These are phyloP conservation scores for Angophora floribunda DNA, from an alignment of 345 rosid species.

Conservation along the genomic window DNA sequence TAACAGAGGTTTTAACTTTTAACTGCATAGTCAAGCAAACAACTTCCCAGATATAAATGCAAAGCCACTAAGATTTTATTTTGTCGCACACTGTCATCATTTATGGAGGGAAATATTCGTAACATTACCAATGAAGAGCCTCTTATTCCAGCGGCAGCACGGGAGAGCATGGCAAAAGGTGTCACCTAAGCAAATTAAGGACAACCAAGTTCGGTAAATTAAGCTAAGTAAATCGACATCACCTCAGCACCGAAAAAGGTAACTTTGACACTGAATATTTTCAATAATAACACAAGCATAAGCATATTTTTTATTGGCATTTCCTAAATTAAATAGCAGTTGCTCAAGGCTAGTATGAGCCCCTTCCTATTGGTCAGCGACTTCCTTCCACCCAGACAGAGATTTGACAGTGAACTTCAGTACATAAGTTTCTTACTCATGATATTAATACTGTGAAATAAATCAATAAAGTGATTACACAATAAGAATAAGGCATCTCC, in stretches of 20 bases:
- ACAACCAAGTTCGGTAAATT: neutral
- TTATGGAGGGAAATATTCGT: neutral
- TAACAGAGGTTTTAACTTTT: neutral
- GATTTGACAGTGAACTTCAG: neutral
- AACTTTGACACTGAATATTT: neutral
- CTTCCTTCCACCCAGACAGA: neutral
- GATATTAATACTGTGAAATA: neutral
- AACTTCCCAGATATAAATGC: neutral
- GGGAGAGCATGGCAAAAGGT: conserved; percentile 93
- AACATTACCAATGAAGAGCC: conserved; percentile 81
- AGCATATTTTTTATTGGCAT: neutral
- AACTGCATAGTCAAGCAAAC: neutral
- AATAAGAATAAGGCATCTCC: neutral
- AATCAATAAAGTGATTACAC: neutral
- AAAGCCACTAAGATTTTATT: neutral
- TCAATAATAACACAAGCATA: neutral
- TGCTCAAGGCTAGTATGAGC: neutral
- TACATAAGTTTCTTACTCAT: neutral
- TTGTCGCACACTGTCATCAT: neutral
- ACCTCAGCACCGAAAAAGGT: neutral
- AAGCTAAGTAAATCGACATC: neutral
- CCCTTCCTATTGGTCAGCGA: neutral
- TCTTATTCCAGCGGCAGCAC: conserved; percentile 90
- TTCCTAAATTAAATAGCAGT: neutral
- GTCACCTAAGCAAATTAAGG: conserved; percentile 51